Evolutionary conservation across 2,329 filamentous ascomycete genomes (phyloP), one percentile per base, ranked within the genome.

Genomic region (Calonectria pseudoturangicola): DNA sequence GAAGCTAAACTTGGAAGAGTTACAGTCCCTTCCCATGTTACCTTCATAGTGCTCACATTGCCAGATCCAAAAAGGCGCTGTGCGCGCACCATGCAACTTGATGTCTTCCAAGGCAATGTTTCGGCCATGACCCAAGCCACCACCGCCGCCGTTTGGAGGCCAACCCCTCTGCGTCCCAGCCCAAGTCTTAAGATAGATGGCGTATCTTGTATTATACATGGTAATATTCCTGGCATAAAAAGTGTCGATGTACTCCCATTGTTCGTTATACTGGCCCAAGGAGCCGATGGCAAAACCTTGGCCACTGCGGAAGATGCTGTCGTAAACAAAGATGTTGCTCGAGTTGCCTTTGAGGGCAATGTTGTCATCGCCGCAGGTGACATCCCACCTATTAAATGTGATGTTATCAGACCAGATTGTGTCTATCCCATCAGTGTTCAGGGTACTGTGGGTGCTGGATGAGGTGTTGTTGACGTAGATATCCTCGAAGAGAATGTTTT

Each of bases 151-250:
- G 74, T 92, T 92, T 1, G 89, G 71, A 4, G 43, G 73, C 25
- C 18, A 73, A 1, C 50, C 45, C 3, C 66, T 89, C 1, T 88
- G 88, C 64, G 87, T 81, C 21, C 88, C 89, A 0, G 88, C 89
- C 90, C 90, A 92, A 0, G 89, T 91, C 82, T 92, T 92, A 72
- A 91, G 79, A 74, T 90, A 89, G n/a, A 84, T 85, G 1, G 84
- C 87, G 73, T 89, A 86, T 1, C 84, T 76, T 4, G 87, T 89
- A 70, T 87, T 84, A 60, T 84, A 75, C 65, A 86, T 86, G 2
- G 82, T 83, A 39, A 90, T 84, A 75, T 90, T 88, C 10, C 84
- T 82, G 1, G 84, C 88, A 6, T 82, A 83, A 43, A 91, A 83
- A 68, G 87, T 85, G 76, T 89, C 84, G 15, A 92, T 84, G 13